phyloP scores from a whole-genome alignment of 352 stramenopile genomes.

The Globisporangium cederbergense region DNA sequence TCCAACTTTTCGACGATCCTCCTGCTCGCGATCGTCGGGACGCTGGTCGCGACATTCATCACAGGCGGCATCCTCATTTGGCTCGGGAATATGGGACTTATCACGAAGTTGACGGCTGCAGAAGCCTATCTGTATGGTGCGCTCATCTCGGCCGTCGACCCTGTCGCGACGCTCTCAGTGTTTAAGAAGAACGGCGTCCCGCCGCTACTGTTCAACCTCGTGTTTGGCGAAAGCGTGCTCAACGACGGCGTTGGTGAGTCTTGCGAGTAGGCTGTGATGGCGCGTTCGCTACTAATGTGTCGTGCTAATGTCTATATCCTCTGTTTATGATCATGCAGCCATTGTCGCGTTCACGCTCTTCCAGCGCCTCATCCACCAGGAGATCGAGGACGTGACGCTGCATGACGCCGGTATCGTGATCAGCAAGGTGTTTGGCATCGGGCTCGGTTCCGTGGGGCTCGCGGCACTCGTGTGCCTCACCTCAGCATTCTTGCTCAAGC shows the following conservation, averaged over 20 bases:
- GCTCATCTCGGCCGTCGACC: slow-evolving; percentile 92
- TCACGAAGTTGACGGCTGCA: slow-evolving; percentile 80
- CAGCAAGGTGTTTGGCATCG: slow-evolving; percentile 79
- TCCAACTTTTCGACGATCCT: slow-evolving; percentile 88
- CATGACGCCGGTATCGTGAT: slow-evolving; percentile 76
- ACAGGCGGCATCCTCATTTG: slow-evolving; percentile 72
- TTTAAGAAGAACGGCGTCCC: slow-evolving; percentile 90
- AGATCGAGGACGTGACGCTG: slow-evolving; percentile 63
- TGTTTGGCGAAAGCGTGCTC: slow-evolving; percentile 94
- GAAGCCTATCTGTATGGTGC: slow-evolving; percentile 91
- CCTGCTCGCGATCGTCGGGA: slow-evolving; percentile 75
- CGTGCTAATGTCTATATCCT: neutral
- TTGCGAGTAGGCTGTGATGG: slow-evolving; percentile 22
- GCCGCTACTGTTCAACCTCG: slow-evolving; percentile 92
- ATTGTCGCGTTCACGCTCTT: slow-evolving; percentile 85
- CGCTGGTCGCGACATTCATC: slow-evolving; percentile 76
- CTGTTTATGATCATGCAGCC: slow-evolving; percentile 26
- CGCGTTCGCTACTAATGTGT: neutral
- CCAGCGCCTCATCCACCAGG: slow-evolving; percentile 75
- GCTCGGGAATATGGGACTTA: slow-evolving; percentile 61
- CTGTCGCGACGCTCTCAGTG: slow-evolving; percentile 90
- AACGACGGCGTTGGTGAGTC: slow-evolving; percentile 91
- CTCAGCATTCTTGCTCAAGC: slow-evolving; percentile 79
- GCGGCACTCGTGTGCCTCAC: slow-evolving; percentile 70
- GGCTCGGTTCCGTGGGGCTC: slow-evolving; percentile 73